A percentile compares a stretch with the other conserved stretches of the same genome.
phyloP scores from a whole-genome alignment of 83 land plant species.

The Thuja plicata region DNA sequence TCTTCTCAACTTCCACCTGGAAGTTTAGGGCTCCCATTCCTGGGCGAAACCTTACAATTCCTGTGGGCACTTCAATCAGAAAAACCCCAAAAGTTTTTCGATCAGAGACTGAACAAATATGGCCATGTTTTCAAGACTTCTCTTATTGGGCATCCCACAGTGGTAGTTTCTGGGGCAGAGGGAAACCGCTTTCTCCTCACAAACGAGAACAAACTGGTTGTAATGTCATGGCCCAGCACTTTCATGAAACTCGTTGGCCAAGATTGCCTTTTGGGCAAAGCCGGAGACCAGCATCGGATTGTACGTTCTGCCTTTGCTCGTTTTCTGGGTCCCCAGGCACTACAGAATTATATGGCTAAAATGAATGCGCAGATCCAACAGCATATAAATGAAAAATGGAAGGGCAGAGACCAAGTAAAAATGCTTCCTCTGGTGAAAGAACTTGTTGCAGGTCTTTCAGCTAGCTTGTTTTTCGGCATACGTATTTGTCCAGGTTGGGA shows the following conservation, averaged over 20 bases:
- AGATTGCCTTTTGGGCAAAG: slow-evolving; percentile 25
- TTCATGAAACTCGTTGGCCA: slow-evolving; percentile 35
- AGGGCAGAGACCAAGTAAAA: slow-evolving; percentile 12
- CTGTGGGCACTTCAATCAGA: slow-evolving; percentile 26
- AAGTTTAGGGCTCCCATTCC: slow-evolving; percentile 30
- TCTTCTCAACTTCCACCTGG: slow-evolving; percentile 37
- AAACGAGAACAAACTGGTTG: slow-evolving; percentile 47
- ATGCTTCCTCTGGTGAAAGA: slow-evolving; percentile 20
- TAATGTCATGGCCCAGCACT: slow-evolving; percentile 37
- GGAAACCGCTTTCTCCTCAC: slow-evolving; percentile 39
- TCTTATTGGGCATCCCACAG: slow-evolving; percentile 36
- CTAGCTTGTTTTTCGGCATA: slow-evolving; percentile 31
- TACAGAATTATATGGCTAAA: slow-evolving; percentile 27
- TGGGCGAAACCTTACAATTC: slow-evolving; percentile 45
- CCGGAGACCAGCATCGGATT: slow-evolving; percentile 26
- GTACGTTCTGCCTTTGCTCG: slow-evolving; percentile 25
- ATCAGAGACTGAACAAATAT: background rate
- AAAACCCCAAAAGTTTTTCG: background rate
- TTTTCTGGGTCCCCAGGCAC: slow-evolving; percentile 14
- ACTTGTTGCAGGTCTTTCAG: slow-evolving; percentile 20
- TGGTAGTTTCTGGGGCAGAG: slow-evolving; percentile 30
- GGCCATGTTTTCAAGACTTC: slow-evolving; percentile 35
- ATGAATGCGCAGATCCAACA: slow-evolving; percentile 16
- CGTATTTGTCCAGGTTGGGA: slow-evolving; percentile 57
- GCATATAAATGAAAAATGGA: slow-evolving; percentile 29